A percentile compares a stretch with the other conserved stretches of the same genome.
Evolutionary conservation across 83 land plant species (phyloP).

Genomic region (Diphasiastrum complanatum): DNA sequence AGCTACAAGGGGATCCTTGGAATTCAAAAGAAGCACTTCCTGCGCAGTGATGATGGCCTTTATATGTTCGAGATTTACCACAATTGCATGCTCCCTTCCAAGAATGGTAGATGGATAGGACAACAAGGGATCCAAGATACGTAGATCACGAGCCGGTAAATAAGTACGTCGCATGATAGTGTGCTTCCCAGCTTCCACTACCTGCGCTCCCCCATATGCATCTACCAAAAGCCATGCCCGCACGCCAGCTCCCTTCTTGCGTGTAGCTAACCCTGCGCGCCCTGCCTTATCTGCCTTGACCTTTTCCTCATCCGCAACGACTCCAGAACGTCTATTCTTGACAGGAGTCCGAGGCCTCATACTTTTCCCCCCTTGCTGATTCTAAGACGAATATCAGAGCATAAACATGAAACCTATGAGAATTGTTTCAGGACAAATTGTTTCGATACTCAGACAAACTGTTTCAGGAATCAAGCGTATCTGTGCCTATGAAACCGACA

Average conservation of each 20-base stretch:
- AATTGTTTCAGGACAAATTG: too few species aligned
- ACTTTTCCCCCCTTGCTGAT: too few species aligned
- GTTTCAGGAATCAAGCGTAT: too few species aligned
- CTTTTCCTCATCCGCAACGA: too few species aligned
- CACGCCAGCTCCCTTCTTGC: slow-evolving; percentile 39
- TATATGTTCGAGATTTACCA: slow-evolving; percentile 80
- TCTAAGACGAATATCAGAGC: too few species aligned
- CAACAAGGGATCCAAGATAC: slow-evolving; percentile 73
- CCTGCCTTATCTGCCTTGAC: too few species aligned
- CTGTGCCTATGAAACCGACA: too few species aligned
- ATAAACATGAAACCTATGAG: too few species aligned
- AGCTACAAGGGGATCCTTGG: slow-evolving; percentile 48
- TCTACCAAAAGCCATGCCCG: slow-evolving; percentile 52
- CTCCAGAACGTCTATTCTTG: too few species aligned
- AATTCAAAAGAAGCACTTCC: slow-evolving; percentile 64
- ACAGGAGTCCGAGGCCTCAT: too few species aligned
- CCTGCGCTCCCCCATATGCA: slow-evolving; percentile 37
- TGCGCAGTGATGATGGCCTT: slow-evolving; percentile 84
- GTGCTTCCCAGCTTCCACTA: slow-evolving; percentile 69
- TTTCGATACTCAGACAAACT: too few species aligned
- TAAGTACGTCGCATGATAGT: slow-evolving; percentile 74
- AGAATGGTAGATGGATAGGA: slow-evolving; percentile 78
- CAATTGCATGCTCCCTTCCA: slow-evolving; percentile 80
- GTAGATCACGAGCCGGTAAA: slow-evolving; percentile 78
- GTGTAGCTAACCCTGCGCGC: slow-evolving; percentile 21